phyloP scores from a whole-genome alignment of 768 basidiomycete species.

The Leccinum fibrillosum region DNA sequence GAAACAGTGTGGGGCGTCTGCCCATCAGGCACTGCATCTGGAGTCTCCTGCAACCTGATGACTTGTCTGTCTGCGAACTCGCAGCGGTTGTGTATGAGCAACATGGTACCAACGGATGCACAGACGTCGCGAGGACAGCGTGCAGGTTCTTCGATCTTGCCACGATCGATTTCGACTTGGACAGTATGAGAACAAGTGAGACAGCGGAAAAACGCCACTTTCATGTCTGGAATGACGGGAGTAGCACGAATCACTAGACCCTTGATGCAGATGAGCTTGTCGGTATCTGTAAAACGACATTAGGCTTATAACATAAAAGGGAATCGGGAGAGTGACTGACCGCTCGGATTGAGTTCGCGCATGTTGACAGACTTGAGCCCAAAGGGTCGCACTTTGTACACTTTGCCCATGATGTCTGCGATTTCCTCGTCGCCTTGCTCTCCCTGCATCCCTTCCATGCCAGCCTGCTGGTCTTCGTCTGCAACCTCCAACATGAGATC shows the following conservation, averaged over 20 bases:
- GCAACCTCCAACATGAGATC: conserved; percentile 89
- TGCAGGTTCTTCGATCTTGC: conserved; percentile 90
- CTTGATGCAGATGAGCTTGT: conserved; percentile 94
- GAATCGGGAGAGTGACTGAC: conserved; percentile 38
- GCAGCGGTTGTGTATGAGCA: conserved; percentile 94
- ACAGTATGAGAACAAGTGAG: conserved; percentile 94
- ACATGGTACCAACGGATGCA: conserved; percentile 83
- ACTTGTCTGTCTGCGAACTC: conserved; percentile 96
- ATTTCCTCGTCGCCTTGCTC: conserved; percentile 79
- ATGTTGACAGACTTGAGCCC: conserved; percentile 85
- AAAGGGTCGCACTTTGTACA: conserved; percentile 94
- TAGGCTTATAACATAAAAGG: background rate
- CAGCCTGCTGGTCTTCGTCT: conserved; percentile 72
- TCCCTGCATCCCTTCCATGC: conserved; percentile 72
- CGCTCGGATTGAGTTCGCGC: conserved; percentile 91
- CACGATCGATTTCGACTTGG: conserved; percentile 96
- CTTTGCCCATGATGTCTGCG: conserved; percentile 78
- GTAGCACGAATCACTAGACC: conserved; percentile 97
- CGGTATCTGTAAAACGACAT: conserved; percentile 66
- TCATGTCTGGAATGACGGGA: conserved; percentile 99
- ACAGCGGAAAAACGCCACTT: conserved; percentile 97
- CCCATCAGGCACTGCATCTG: conserved; percentile 96
- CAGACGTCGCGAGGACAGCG: conserved; percentile 94
- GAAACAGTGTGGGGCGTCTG: conserved; percentile 98
- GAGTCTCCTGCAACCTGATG: conserved; percentile 93